phyloP scores from a whole-genome alignment of 169 alveolate genomes.

The Fabrea salina region DNA sequence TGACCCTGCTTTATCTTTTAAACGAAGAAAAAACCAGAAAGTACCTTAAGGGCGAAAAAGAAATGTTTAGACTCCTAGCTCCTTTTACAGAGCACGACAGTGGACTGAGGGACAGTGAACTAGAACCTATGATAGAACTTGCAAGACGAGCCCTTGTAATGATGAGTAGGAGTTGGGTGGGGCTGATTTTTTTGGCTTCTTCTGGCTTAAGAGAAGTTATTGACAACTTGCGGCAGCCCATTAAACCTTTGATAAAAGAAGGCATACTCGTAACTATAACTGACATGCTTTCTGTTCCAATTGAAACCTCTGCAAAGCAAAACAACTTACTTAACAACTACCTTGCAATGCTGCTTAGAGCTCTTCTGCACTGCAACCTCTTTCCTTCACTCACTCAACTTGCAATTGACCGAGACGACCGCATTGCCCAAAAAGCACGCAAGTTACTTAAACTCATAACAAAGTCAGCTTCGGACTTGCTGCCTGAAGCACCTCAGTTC shows the following conservation, averaged over 20 bases:
- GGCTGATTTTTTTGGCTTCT: constrained; percentile 32
- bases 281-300: constrained; percentile 23
- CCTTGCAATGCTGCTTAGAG: constrained; percentile 15
- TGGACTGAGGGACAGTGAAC: constrained; percentile 17
- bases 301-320: background rate
- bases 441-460: constrained; percentile 18
- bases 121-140: constrained; percentile 6
- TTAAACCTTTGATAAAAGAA: constrained; percentile 25
- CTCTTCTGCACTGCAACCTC: constrained; percentile 22
- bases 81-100: constrained; percentile 23
- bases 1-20: background rate
- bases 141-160: constrained; percentile 9
- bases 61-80: background rate
- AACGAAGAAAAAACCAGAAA: constrained; percentile 6
- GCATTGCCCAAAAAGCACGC: constrained; percentile 26
- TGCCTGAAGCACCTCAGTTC: constrained; percentile 25
- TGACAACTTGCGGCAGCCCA: background rate
- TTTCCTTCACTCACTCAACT: background rate
- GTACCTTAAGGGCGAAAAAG: constrained; percentile 8
- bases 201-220: constrained; percentile 6
- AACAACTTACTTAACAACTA: constrained; percentile 17
- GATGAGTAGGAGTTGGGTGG: constrained; percentile 16
- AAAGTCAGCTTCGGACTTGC: constrained; percentile 10
- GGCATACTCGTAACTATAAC: constrained; percentile 18
- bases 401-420: constrained; percentile 8